Evolutionary conservation across 352 stramenopile genomes (phyloP), one percentile per base, ranked within the genome.

Genomic region (Thalassiosira tumida): DNA sequence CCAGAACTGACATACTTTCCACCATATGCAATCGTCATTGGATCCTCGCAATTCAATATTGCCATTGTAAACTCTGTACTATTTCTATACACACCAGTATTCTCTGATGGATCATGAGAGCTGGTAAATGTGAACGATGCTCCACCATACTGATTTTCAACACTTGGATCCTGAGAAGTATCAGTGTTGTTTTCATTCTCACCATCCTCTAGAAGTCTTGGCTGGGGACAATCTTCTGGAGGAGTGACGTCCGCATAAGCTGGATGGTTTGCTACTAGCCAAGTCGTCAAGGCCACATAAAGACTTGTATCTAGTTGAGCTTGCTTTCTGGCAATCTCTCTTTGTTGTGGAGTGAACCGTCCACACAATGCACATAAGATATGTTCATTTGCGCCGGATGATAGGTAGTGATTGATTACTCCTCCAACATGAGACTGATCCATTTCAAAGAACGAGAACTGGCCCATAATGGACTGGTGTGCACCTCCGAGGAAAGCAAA

Each of bases 361-460:
- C 80, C 79, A 81, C 73, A 85, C 21, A 85, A 21, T 21, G 75
- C 69, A 82, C 40, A 43, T 35, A 86, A 69, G 14, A 92, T 78
- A 65, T 81, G 31, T 40, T 86, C 59, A 35, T 67, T 67, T 47
- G 41, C 64, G 70, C 35, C 40, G 15, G 13, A 31, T 31, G 37
- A 40, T 37, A 26, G 38, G 31, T 74, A 81, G 7, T 88, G 29
- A 50, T 89, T 81, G 14, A 89, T 64, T 50, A 79, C 86, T 67
- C 59, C 81, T 41, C 76, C 86, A 38, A 91, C 35, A 47, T 87
- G 77, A 33, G 26, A 37, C 73, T 91, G 86, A 83, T 92, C 77
- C 24, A 81, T 75, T 26, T 84, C 76, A 65, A 89, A 92, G 37
- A 86, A 92, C 37, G 47, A 69, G 47, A 74, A 88, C 41, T 89